phyloP scores from a whole-genome alignment of 495 filamentous ascomycete genomes.

The Lophiostoma macrostomum region DNA sequence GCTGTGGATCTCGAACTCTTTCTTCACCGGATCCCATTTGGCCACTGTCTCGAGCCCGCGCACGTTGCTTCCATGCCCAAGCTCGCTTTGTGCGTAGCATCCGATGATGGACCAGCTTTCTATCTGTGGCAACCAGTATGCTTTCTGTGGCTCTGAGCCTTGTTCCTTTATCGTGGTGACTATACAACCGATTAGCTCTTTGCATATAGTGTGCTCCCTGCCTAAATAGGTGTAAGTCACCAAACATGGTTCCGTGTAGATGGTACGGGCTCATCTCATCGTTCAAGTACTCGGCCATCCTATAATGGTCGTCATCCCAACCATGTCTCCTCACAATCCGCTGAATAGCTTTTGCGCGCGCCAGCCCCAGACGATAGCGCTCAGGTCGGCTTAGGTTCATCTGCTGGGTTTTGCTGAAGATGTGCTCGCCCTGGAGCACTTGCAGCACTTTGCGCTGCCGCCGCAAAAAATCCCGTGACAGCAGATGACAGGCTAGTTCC shows the following conservation, averaged over 20 bases:
- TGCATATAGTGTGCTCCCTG: no score
- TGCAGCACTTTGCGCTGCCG: constrained; percentile 45
- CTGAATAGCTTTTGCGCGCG: constrained; percentile 47
- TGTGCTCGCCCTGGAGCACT: constrained; percentile 41
- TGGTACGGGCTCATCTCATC: constrained; percentile 50
- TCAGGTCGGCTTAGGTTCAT: constrained; percentile 48
- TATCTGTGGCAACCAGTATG: constrained; percentile 48
- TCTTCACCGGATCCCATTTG: constrained; percentile 42
- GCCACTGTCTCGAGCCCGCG: constrained; percentile 48
- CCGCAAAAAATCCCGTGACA: constrained; percentile 44
- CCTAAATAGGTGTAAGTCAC: constrained; percentile 7
- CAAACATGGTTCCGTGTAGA: constrained; percentile 42
- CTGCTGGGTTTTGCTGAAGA: constrained; percentile 47
- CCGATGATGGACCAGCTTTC: constrained; percentile 47
- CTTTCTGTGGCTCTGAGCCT: constrained; percentile 44
- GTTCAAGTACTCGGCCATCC: constrained; percentile 48
- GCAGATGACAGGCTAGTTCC: constrained; percentile 44
- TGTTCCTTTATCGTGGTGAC: constrained; percentile 46
- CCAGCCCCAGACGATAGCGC: constrained; percentile 48
- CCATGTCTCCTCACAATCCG: constrained; percentile 42
- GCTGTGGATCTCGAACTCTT: constrained; percentile 49
- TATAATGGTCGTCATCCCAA: constrained; percentile 46
- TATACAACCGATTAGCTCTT: no score
- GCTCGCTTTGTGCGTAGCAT: constrained; percentile 48
- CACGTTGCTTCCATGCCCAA: constrained; percentile 45